phyloP scores from a whole-genome alignment of 2,329 filamentous ascomycete species.

The Botrytis byssoidea region DNA sequence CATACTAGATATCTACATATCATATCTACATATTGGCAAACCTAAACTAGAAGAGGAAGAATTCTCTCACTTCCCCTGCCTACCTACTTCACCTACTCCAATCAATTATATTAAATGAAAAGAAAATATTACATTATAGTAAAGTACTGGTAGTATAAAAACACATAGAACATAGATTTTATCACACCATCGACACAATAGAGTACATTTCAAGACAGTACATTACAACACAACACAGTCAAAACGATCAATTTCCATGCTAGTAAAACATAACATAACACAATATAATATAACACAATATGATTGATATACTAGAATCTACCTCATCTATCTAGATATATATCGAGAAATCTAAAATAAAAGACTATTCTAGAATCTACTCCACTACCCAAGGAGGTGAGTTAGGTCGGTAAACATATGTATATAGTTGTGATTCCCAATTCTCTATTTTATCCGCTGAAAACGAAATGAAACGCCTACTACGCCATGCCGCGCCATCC shows the following conservation, averaged over 20 bases:
- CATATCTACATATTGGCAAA: too few relatives aligned
- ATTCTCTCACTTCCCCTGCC: too few relatives aligned
- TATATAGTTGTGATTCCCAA: neutral
- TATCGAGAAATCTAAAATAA: neutral
- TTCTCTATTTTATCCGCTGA: neutral
- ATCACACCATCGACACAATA: neutral
- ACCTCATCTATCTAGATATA: neutral
- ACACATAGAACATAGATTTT: accelerated
- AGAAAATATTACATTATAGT: too few relatives aligned
- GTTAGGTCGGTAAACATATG: neutral
- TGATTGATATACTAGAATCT: neutral
- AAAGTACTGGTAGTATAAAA: neutral
- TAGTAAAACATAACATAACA: neutral
- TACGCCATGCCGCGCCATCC: neutral
- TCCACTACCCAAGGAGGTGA: neutral
- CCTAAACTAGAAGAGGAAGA: too few relatives aligned
- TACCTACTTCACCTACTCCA: neutral
- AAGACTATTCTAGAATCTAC: neutral
- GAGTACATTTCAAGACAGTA: too few relatives aligned
- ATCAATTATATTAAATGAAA: too few relatives aligned
- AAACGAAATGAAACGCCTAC: neutral
- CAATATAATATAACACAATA: too few relatives aligned
- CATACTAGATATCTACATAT: too few relatives aligned
- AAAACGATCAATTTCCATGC: too few relatives aligned
- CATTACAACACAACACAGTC: too few relatives aligned